These are phyloP conservation scores for Aspergillus proliferans DNA, from an alignment of 2,329 filamentous ascomycete species.

Conservation along the genomic window DNA sequence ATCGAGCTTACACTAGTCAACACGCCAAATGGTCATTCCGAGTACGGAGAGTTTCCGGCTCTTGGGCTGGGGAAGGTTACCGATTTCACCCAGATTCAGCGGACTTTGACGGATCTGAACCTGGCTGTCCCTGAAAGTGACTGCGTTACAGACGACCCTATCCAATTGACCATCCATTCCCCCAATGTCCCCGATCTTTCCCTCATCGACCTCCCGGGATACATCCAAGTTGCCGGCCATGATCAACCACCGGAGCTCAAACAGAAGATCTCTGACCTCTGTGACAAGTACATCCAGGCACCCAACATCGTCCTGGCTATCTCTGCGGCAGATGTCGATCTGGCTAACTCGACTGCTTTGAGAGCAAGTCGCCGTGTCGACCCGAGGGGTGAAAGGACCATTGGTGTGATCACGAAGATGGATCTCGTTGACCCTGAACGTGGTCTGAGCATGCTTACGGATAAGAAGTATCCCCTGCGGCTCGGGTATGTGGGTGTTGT, in stretches of 20 bases:
- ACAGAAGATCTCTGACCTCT: constrained; percentile 90
- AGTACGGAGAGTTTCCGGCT: constrained; percentile 95
- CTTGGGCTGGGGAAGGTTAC: constrained; percentile 82
- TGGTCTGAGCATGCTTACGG: constrained; percentile 70
- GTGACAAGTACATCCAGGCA: constrained; percentile 94
- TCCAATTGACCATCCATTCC: constrained; percentile 91
- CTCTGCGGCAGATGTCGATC: constrained; percentile 92
- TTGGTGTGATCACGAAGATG: constrained; percentile 99
- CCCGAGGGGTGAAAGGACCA: constrained; percentile 88
- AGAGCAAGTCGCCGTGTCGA: constrained; percentile 87
- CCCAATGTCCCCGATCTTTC: constrained; percentile 93
- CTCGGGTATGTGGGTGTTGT: constrained; percentile 95
- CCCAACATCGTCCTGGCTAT: constrained; percentile 97
- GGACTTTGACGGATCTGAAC: constrained; percentile 91
- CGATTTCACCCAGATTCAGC: constrained; percentile 77
- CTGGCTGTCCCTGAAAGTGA: constrained; percentile 82
- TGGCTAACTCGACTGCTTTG: constrained; percentile 91
- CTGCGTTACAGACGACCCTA: constrained; percentile 94
- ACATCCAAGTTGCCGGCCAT: constrained; percentile 89
- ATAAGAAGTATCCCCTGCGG: constrained; percentile 90
- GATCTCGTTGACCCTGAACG: constrained; percentile 82
- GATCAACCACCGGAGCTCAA: constrained; percentile 89
- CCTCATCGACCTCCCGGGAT: constrained; percentile 90
- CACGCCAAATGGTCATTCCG: constrained; percentile 75
- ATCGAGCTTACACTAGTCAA: constrained; percentile 97